phyloP scores from a whole-genome alignment of 2,329 filamentous ascomycete genomes.

The Xylariales sp. region DNA sequence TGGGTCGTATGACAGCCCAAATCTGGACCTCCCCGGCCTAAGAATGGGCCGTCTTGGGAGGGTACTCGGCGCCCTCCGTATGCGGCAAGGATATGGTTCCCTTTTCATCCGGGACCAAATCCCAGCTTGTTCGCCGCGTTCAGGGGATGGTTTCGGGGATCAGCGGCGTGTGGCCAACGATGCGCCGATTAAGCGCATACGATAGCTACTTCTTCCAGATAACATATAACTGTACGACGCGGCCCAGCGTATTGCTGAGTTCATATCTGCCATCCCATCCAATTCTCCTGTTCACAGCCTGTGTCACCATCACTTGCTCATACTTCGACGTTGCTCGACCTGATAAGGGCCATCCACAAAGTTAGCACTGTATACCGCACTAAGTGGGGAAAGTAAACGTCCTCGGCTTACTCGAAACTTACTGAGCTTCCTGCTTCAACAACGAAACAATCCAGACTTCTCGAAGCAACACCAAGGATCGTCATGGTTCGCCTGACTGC shows the following conservation, averaged over 20 bases:
- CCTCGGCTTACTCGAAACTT: too few relatives aligned
- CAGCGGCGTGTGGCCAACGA: conserved; percentile 11
- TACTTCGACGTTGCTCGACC: too few relatives aligned
- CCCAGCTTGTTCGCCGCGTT: conserved; percentile 7
- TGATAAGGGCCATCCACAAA: too few relatives aligned
- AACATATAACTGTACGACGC: neutral
- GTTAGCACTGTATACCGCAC: too few relatives aligned
- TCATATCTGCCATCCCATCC: neutral
- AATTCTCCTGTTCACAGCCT: neutral
- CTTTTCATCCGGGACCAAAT: conserved; percentile 1
- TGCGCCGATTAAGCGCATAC: neutral
- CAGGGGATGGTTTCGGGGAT: conserved; percentile 16
- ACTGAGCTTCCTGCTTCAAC: too few relatives aligned
- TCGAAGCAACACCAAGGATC: neutral
- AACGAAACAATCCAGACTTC: neutral
- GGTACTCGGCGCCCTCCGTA: conserved; percentile 7
- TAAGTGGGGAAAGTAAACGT: too few relatives aligned
- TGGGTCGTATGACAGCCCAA: conserved; percentile 1
- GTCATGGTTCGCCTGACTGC: conserved; percentile 53
- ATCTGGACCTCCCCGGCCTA: neutral
- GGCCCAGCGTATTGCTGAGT: neutral
- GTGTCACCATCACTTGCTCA: neutral
- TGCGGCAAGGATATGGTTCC: neutral
- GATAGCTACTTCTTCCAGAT: neutral
- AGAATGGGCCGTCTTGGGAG: neutral